Base-by-base conservation (phyloP, 2,329 filamentous ascomycete species). In the Verticillium isaacii region DNA sequence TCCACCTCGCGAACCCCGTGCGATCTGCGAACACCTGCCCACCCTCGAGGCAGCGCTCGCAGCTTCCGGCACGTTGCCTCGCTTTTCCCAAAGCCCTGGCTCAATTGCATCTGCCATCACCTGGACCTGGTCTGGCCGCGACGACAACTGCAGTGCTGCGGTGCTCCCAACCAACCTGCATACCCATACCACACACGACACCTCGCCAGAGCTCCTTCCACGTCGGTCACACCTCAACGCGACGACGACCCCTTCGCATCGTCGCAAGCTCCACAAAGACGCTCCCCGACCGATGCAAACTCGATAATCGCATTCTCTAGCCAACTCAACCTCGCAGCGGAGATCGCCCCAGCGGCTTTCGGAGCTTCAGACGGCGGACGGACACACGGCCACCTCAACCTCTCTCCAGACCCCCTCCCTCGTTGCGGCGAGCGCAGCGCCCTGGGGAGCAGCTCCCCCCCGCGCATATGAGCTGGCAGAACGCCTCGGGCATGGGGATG, bases 401-500 rank as follows among this genome's bases (percentile, higher is more conserved):
- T 23, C 8, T 25, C 19, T 52, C n/a, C 19, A n/a, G 9, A 11
- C 45, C 45, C 45, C 45, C 19, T 52, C 19, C 45, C 45, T 23
- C 45, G n/a, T 52, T 19, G 45, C 45, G 45, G 45, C 45, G 45
- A 52, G 19, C 45, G 23, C 45, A 52, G 45, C 45, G 19, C 11
- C 9, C 62, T 29, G 63, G 61, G 57, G 60, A 65, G 58, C 56
- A 59, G 64, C 45, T 59, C 58, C 58, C 61, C 57, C 25, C 55
- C 57, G 62, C 64, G 62, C 62, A 59, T 62, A 75, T 75, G 73
- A 75, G 72, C 66, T 75, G 73, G 73, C 71, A 73, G 69, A 70
- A 73, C 60, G 66, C 68, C 61, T 70, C 73, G 57, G 70, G 70
- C 61, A 80, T 80, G 78, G 77, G 74, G 66, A 72, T 73, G 61